Evolutionary conservation across 164 flowering plant species (phyloP), one percentile per base, ranked within the genome.

Genomic region (Tetracentron sinense): DNA sequence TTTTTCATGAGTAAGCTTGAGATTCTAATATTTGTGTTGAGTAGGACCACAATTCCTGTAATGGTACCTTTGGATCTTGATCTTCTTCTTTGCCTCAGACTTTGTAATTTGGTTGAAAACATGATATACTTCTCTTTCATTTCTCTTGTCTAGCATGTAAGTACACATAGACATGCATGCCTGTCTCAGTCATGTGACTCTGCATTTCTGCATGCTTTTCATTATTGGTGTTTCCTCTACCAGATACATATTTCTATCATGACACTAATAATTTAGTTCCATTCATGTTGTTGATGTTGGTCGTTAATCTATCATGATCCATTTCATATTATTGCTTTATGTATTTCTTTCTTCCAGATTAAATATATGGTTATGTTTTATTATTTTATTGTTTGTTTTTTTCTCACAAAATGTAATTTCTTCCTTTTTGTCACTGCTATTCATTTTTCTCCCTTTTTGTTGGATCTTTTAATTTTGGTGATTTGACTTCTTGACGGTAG

Each of bases 401-500:
- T 46, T 61, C 16, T 52, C 5, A 20, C 28, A 6, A 10, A 29
- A 27, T 8, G n/a, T n/a, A 19, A 25, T 14, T 54, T 27, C 7
- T 17, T 22, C 10, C 28, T 28, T 54, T 54, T 21, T 11, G 2
- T 51, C 15, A 4, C 56, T 51, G 29, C 10, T 0, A 21, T 19
- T 12, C 33, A 25, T 59, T 42, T 46, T 21, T 20, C 48, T 48
- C 42, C 38, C 8, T 48, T 48, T 42, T 23, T 54, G 10, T 26
- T 58, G 2, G 27, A 14, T 65, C n/a, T 54, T 51, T 56, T 63
- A 25, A 64, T 61, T 60, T 62, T 54, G 55, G 44, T 33, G 35
- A 14, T 48, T 72, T 69, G 22, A 31, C 15, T 27, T n/a, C 44
- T 27, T 66, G 53, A 31, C 38, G 35, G 31, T 42, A 76, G 84